These are phyloP conservation scores for Litsea cubeba DNA, from an alignment of 164 flowering plant species.

Conservation along the genomic window DNA sequence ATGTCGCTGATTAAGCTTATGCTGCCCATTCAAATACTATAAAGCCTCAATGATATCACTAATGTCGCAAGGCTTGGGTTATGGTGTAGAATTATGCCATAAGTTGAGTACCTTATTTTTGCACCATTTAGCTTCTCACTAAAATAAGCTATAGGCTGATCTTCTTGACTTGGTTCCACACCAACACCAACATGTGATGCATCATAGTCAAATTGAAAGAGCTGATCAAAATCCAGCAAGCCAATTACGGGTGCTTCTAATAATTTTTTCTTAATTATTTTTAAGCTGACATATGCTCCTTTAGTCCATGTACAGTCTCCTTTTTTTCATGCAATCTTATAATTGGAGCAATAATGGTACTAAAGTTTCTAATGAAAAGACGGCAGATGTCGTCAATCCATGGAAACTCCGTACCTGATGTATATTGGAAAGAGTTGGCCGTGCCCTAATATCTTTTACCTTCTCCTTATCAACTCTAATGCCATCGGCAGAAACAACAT, in stretches of 20 bases:
- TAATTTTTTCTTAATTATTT: background rate
- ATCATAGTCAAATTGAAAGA: background rate
- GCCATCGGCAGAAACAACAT: background rate
- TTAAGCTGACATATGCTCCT: background rate
- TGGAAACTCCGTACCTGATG: background rate
- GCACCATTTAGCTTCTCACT: background rate
- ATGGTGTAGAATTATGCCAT: constrained; percentile 3
- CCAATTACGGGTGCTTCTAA: background rate
- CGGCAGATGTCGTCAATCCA: constrained; percentile 3
- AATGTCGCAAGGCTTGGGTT: background rate
- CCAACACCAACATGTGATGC: background rate
- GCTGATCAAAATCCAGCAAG: background rate
- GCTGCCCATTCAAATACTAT: no score
- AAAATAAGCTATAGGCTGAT: background rate
- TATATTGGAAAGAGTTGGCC: background rate
- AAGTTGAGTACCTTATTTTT: background rate
- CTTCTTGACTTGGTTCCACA: background rate
- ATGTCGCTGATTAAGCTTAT: no score
- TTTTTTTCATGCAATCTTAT: background rate
- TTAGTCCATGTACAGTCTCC: background rate
- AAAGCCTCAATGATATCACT: background rate
- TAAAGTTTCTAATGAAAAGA: constrained; percentile 5
- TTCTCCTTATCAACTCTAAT: background rate
- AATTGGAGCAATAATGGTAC: background rate
- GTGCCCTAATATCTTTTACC: background rate